Conservation (phyloP, 768 basidiomycete genomes). For the Auricularia sp. region DNA sequence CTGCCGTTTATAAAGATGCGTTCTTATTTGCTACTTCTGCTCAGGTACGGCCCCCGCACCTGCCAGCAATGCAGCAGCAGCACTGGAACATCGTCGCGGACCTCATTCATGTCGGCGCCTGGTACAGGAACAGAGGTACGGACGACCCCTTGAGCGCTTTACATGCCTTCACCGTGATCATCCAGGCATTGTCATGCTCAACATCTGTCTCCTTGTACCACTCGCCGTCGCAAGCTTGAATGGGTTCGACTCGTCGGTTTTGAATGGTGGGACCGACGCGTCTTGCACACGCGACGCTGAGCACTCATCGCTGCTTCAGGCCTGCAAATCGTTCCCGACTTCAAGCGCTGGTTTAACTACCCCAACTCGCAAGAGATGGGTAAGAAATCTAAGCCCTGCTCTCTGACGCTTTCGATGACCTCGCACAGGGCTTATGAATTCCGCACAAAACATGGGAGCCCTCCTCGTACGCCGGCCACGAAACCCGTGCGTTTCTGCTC, state of each 20-base stretch:
- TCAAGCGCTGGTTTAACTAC: constrained; percentile 45
- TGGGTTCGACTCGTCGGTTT: constrained; percentile 59
- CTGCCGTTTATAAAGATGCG: too few species aligned
- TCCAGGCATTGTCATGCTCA: constrained; percentile 47
- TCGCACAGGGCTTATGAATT: constrained; percentile 47
- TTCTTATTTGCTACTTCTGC: constrained; percentile 8
- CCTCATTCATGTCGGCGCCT: constrained; percentile 48
- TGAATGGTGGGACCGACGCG: constrained; percentile 34
- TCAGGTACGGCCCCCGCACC: not conserved
- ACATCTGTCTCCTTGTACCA: constrained; percentile 49
- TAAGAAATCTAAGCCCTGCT: constrained; percentile 11
- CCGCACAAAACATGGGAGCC: constrained; percentile 53
- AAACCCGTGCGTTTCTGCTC: not conserved
- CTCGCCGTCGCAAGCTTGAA: constrained; percentile 58
- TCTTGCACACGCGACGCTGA: not conserved
- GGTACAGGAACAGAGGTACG: constrained; percentile 55
- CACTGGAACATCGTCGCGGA: constrained; percentile 30
- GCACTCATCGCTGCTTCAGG: constrained; percentile 26
- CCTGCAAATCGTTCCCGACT: constrained; percentile 56
- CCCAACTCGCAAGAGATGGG: constrained; percentile 46
- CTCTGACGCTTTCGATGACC: not conserved
- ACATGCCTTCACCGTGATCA: too few species aligned
- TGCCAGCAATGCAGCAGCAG: constrained; percentile 3
- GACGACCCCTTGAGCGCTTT: not conserved
- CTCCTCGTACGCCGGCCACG: constrained; percentile 29